These are phyloP conservation scores for Scutellaria galericulata DNA, from an alignment of 257 asterid genomes.

Conservation along the genomic window DNA sequence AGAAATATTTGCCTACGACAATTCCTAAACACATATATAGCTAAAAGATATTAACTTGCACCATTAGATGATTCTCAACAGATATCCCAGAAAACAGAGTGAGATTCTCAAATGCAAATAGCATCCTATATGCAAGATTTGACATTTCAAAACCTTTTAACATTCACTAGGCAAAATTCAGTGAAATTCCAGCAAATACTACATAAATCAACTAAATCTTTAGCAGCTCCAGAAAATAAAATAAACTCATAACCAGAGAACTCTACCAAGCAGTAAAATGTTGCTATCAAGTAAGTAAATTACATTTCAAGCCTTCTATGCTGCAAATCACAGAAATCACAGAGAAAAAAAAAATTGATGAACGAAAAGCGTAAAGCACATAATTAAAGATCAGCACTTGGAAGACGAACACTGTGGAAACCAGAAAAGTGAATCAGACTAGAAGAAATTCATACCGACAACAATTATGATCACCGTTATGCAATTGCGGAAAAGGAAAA, in stretches of 20 bases:
- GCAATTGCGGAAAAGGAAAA: no score
- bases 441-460: no score
- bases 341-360: no score
- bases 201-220: neutral
- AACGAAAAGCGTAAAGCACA: neutral
- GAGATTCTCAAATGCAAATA: constrained; percentile 5
- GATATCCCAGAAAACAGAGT: neutral
- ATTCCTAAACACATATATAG: neutral
- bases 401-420: neutral
- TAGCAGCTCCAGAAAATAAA: neutral
- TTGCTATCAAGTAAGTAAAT: neutral
- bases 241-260: neutral
- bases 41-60: neutral
- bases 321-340: neutral
- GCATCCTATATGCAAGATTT: constrained; percentile 1
- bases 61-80: neutral
- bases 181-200: neutral
- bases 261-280: neutral
- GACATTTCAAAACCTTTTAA: constrained; percentile 12
- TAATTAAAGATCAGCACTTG: neutral
- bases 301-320: constrained; percentile 10
- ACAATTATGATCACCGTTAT: no score
- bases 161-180: neutral
- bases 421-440: no score
- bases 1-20: neutral